Evolutionary conservation across 768 basidiomycete species (phyloP).

Genomic region (Amanita exitialis): DNA sequence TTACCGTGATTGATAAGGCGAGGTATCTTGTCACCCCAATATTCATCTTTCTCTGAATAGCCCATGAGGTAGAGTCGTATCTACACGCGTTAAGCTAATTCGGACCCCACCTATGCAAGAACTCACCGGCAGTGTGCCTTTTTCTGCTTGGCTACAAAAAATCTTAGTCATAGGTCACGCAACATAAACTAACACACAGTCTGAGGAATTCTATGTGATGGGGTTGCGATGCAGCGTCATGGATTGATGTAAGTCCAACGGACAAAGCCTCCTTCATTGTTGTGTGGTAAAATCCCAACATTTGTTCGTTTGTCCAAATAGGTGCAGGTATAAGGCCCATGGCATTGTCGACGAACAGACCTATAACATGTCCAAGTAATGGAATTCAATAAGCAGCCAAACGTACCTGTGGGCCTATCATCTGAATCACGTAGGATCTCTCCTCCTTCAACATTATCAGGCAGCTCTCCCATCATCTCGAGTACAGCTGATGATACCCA

Average conservation of each 20-base stretch:
- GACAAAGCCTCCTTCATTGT: conserved; percentile 62
- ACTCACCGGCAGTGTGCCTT: conserved; percentile 58
- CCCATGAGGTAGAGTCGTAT: conserved; percentile 33
- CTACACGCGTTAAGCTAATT: background rate
- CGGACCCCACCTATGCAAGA: background rate
- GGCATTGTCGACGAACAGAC: conserved; percentile 83
- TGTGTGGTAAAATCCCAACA: conserved; percentile 47
- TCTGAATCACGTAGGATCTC: conserved; percentile 39
- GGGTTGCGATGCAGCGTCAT: conserved; percentile 60
- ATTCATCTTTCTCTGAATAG: conserved; percentile 36
- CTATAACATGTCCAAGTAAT: conserved; percentile 18
- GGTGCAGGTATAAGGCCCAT: conserved; percentile 68
- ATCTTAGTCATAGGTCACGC: background rate
- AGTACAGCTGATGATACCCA: conserved; percentile 81
- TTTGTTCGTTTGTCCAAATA: conserved; percentile 47
- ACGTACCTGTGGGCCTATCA: conserved; percentile 47
- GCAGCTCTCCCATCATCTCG: conserved; percentile 50
- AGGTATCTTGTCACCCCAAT: conserved; percentile 59
- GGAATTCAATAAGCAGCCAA: background rate
- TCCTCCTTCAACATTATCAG: conserved; percentile 12
- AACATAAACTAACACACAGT: conserved; percentile 29
- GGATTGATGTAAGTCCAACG: conserved; percentile 77
- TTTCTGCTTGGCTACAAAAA: conserved; percentile 51
- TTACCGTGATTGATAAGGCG: conserved; percentile 49
- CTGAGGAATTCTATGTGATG: conserved; percentile 53